Evolutionary conservation across 2,329 filamentous ascomycete genomes (phyloP).

Genomic region (Botrytis cinerea): DNA sequence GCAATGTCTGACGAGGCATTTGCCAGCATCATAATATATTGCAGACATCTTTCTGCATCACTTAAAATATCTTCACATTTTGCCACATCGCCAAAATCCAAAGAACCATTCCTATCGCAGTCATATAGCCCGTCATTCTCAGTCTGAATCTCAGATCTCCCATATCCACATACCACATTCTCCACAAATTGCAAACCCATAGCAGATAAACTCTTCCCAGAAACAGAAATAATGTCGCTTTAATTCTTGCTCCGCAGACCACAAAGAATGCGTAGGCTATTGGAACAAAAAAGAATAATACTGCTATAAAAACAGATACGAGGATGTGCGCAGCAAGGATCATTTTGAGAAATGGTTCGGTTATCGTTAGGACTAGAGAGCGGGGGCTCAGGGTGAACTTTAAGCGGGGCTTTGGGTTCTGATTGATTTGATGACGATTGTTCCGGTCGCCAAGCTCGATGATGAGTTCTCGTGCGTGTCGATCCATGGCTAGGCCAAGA

Average conservation of each 20-base stretch:
- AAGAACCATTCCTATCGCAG: neutral
- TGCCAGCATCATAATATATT: neutral
- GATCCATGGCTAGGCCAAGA: neutral
- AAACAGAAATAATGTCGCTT: neutral
- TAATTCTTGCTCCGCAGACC: neutral
- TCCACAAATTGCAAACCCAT: neutral
- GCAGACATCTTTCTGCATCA: neutral
- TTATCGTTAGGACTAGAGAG: neutral
- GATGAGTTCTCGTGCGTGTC: neutral
- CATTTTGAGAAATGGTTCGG: neutral
- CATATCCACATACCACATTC: neutral
- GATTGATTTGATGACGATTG: neutral
- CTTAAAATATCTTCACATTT: neutral
- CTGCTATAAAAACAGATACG: neutral
- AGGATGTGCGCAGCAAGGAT: neutral
- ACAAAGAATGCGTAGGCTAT: neutral
- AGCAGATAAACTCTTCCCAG: neutral
- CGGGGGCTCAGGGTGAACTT: neutral
- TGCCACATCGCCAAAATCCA: neutral
- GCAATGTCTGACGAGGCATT: neutral
- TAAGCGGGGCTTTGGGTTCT: neutral
- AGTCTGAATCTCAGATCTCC: neutral
- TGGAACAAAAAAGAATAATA: neutral
- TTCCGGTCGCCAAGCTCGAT: neutral
- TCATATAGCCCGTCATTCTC: neutral